These are phyloP conservation scores for Tylopilus vinaceipallidus DNA, from an alignment of 768 basidiomycete species.

Conservation along the genomic window DNA sequence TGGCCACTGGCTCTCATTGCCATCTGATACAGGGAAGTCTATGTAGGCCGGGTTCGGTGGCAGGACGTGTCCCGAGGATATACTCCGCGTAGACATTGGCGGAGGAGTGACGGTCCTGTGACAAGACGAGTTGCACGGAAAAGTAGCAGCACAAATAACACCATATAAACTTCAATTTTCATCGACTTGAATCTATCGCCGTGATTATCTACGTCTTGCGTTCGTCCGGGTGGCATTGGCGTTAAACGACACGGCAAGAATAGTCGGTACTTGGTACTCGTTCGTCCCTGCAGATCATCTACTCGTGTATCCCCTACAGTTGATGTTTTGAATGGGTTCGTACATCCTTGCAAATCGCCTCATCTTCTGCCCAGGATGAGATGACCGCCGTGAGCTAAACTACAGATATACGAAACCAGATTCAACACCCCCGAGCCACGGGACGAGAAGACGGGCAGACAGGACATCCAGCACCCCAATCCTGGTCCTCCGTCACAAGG, in stretches of 20 bases:
- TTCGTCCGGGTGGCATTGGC: slow-evolving; percentile 43
- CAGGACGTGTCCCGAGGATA: slow-evolving; percentile 29
- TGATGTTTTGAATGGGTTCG: slow-evolving; percentile 31
- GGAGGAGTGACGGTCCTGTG: background rate
- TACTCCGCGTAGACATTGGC: slow-evolving; percentile 24
- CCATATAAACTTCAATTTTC: background rate
- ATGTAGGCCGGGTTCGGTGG: slow-evolving; percentile 55
- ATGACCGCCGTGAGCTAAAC: too few relatives aligned
- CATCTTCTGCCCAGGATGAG: too few relatives aligned
- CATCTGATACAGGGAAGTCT: slow-evolving; percentile 64
- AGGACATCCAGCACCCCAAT: slow-evolving; percentile 16
- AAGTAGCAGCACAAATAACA: too few relatives aligned
- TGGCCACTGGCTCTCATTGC: slow-evolving; percentile 53
- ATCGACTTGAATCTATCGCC: slow-evolving; percentile 33
- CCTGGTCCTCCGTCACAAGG: background rate
- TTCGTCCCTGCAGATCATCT: slow-evolving; percentile 57
- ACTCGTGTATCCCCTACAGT: slow-evolving; percentile 48
- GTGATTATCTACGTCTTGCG: slow-evolving; percentile 64
- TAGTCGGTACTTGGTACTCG: slow-evolving; percentile 20
- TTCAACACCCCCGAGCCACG: background rate
- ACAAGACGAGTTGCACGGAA: too few relatives aligned
- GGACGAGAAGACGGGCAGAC: too few relatives aligned
- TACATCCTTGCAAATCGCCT: slow-evolving; percentile 11
- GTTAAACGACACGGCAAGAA: slow-evolving; percentile 74
- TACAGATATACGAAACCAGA: background rate